Evolutionary conservation across 768 basidiomycete genomes (phyloP), one percentile per base, ranked within the genome.

Genomic region (Kwoniella bestiolae): DNA sequence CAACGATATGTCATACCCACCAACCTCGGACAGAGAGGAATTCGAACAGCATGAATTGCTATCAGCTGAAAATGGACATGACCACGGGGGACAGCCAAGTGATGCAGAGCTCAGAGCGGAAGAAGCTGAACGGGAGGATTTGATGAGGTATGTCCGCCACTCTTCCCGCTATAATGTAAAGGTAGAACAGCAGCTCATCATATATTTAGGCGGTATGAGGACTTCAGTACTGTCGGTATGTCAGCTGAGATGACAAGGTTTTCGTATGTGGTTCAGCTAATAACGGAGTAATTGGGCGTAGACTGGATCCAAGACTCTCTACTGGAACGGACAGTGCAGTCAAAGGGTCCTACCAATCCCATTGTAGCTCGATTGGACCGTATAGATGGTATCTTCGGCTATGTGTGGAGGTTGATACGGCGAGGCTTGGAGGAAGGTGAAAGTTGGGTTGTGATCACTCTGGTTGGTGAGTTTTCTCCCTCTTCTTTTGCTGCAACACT

Each of bases 241-340:
- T 81, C 56, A 57, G 72, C 52, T 56, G 16, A 52, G 5, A 31
- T 62, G 55, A 59, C 61, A 2, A 7, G 8, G 28, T 34, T n/a
- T n/a, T n/a, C n/a, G n/a, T n/a, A n/a, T n/a, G 34, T n/a, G 38
- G 51, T 46, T 1, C 41, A 26, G 47, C 56, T 63, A 18, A 59
- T 58, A 26, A n/a, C n/a, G n/a, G n/a, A n/a, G n/a, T n/a, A n/a
- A n/a, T 52, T 26, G 12, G 34, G 25, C 5, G 35, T 72, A 96
- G 95, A 98, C 79, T 98, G 95, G 95, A 91, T 98, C 52, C 91
- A 96, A 75, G 95, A 98, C 82, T 91, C 93, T 2, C 87, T 94
- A 46, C 85, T 91, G 32, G 95, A 98, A 77, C 86, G 93, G 28
- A 90, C 89, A 68, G 84, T 91, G 71, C 88, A 92, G 25, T 83